Evolutionary conservation across 2,329 filamentous ascomycete genomes (phyloP).

Genomic region (Nemania serpens): DNA sequence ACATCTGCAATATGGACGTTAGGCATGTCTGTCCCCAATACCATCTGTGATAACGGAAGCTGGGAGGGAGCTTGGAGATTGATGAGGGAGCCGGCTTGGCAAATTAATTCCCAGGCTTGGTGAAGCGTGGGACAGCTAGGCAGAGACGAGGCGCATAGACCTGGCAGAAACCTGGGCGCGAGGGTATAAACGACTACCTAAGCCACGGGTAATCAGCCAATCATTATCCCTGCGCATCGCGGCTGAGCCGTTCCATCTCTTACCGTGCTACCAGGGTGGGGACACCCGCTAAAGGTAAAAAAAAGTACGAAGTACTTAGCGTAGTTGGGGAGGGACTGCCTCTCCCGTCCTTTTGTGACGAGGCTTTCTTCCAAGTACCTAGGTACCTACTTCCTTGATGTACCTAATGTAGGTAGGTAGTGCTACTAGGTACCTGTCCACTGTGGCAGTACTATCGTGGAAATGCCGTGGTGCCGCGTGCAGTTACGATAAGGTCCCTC

Average conservation of each 20-base stretch:
- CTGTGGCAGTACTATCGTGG: neutral
- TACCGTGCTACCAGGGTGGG: neutral
- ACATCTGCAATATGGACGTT: neutral
- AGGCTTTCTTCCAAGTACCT: constrained; percentile 14
- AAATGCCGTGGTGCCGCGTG: constrained; percentile 1
- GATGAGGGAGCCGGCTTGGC: neutral
- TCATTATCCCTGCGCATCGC: neutral
- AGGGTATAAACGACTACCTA: neutral
- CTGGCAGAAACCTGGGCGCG: too few species aligned
- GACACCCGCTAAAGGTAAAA: neutral
- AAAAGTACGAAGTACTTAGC: neutral
- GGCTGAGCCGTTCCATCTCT: constrained; percentile 30
- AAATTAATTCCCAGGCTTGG: neutral
- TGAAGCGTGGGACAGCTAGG: neutral
- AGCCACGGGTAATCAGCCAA: neutral
- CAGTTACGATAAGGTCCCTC: neutral
- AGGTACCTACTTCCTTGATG: neutral
- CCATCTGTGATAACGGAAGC: neutral
- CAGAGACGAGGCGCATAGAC: too few species aligned
- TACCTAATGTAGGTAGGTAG: neutral
- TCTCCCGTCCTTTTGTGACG: neutral
- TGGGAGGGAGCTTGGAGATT: neutral
- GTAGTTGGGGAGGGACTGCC: neutral
- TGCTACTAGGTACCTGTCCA: too few species aligned
- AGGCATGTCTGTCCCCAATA: neutral